Conservation (phyloP, 2,329 filamentous ascomycete species). For the Beauveria caledonica region DNA sequence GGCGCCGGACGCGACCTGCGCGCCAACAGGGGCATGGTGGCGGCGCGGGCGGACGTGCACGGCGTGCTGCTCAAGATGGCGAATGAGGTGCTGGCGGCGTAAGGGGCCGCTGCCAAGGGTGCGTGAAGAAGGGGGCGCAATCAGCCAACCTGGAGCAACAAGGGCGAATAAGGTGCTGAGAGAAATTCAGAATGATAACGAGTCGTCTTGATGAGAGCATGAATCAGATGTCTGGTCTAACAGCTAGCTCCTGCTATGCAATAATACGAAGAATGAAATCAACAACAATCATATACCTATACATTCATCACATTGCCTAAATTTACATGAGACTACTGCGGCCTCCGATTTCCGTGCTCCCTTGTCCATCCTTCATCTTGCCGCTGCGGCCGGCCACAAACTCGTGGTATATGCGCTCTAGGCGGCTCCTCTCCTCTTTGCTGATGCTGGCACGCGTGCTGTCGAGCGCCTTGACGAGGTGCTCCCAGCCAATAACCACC, state of each 20-base stretch:
- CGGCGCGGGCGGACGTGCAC: constrained; percentile 38
- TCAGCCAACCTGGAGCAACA: too few species aligned
- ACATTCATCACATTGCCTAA: background rate
- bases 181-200: background rate
- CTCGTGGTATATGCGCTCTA: constrained; percentile 80
- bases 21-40: constrained; percentile 29
- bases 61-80: constrained; percentile 27
- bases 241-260: background rate
- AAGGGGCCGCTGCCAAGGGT: constrained; percentile 8
- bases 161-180: background rate
- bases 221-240: background rate
- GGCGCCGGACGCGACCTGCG: constrained; percentile 25
- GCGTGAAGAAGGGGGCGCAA: too few species aligned
- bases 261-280: background rate
- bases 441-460: constrained; percentile 79
- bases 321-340: constrained; percentile 83
- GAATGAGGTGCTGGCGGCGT: constrained; percentile 16
- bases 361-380: constrained; percentile 91
- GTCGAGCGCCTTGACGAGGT: constrained; percentile 69
- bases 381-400: constrained; percentile 90
- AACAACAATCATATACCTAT: background rate
- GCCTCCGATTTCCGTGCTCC: constrained; percentile 84
- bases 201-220: background rate
- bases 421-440: constrained; percentile 61
- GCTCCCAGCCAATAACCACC: constrained; percentile 76